Percentiles rank a stretch among this genome's conserved stretches.
phyloP scores from a whole-genome alignment of 129 eudicot species.

The Calendula officinalis region DNA sequence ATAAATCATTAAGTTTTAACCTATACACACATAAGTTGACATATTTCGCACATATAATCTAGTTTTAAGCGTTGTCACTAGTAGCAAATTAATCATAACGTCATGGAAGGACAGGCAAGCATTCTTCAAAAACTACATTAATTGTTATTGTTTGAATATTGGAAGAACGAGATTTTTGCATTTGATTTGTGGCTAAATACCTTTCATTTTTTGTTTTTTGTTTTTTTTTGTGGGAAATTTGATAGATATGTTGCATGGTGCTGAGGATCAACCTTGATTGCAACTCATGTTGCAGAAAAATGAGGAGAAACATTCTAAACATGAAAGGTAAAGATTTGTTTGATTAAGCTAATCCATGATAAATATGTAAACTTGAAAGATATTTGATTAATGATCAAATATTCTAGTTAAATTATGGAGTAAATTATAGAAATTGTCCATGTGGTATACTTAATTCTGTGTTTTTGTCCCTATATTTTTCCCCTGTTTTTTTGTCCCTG shows the following conservation, averaged over 20 bases:
- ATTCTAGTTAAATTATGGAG: no score
- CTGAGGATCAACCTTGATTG: slow-evolving; percentile 84
- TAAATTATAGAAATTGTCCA: no score
- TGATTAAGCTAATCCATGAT: neutral
- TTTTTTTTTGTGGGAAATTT: neutral
- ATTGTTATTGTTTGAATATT: neutral
- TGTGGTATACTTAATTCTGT: no score
- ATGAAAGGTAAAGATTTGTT: slow-evolving; percentile 58
- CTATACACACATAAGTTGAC: neutral
- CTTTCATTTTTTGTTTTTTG: neutral
- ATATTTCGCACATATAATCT: neutral
- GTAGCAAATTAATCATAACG: neutral
- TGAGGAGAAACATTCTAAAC: slow-evolving; percentile 66
- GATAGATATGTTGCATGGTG: slow-evolving; percentile 71
- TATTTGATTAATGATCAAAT: no score
- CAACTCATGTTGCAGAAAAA: slow-evolving; percentile 73
- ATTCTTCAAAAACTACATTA: neutral
- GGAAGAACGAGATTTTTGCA: neutral
- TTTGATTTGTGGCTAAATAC: neutral
- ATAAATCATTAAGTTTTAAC: slow-evolving; percentile 3
- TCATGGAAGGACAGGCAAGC: slow-evolving; percentile 61
- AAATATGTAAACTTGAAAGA: neutral
- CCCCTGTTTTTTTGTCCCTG: no score
- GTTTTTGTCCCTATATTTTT: no score
- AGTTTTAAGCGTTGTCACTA: neutral